These are phyloP conservation scores for Annulohypoxylon bovei DNA, from an alignment of 495 filamentous ascomycete genomes.

Conservation along the genomic window DNA sequence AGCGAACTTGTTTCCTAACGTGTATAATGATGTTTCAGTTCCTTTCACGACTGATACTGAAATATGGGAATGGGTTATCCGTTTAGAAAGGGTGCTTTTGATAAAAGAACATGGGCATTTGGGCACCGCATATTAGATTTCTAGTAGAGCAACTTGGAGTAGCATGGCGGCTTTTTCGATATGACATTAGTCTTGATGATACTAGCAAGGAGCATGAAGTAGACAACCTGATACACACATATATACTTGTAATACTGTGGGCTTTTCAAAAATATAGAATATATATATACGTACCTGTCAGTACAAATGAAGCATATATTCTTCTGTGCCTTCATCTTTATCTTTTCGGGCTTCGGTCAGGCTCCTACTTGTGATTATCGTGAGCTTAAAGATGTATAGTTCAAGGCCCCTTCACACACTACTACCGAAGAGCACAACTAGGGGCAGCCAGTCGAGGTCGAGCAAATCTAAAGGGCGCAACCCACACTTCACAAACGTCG, in stretches of 20 bases:
- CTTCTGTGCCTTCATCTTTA: not conserved
- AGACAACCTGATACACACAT: not conserved
- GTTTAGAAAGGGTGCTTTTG: not conserved
- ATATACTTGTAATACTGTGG: slow-evolving; percentile 19
- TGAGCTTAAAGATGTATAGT: no score
- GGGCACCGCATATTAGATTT: slow-evolving; percentile 21
- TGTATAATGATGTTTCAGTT: not conserved
- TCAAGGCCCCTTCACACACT: no score
- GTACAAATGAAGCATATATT: not conserved
- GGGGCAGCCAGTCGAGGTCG: not conserved
- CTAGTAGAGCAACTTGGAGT: slow-evolving; percentile 17
- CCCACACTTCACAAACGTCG: not conserved
- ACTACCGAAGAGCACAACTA: no score
- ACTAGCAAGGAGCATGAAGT: not conserved
- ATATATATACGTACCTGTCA: not conserved
- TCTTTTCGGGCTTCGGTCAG: not conserved
- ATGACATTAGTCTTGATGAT: slow-evolving; percentile 3
- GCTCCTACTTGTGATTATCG: not conserved
- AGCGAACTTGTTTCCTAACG: not conserved
- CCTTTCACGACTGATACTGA: not conserved
- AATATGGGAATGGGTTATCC: not conserved
- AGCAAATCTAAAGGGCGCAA: not conserved
- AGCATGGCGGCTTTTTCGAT: slow-evolving; percentile 4
- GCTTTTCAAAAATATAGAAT: not conserved
- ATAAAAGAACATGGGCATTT: slow-evolving; percentile 19